phyloP scores from a whole-genome alignment of 1,284 basidiomycete genomes.

The Bothia castanella region DNA sequence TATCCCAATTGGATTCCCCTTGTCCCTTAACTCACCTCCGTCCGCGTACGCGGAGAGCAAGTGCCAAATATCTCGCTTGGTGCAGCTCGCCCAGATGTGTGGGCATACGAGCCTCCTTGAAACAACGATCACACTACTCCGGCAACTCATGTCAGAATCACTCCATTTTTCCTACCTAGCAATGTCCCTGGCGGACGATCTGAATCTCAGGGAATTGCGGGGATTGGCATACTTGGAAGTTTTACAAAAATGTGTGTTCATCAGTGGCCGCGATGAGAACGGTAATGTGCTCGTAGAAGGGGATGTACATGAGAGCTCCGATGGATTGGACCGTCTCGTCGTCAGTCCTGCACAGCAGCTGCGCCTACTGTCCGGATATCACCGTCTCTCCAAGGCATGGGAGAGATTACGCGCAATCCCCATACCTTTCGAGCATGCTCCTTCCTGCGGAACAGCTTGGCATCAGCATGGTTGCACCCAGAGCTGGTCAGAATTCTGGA shows the following conservation, averaged over 20 bases:
- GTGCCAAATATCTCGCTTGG: constrained; percentile 51
- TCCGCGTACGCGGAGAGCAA: constrained; percentile 35
- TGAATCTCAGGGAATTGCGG: constrained; percentile 50
- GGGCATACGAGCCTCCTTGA: constrained; percentile 52
- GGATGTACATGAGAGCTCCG: constrained; percentile 31
- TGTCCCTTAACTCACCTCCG: constrained; percentile 25
- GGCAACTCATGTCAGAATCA: constrained; percentile 53
- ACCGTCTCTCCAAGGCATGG: constrained; percentile 60
- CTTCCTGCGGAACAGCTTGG: constrained; percentile 61
- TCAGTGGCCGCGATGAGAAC: constrained; percentile 27
- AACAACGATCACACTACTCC: constrained; percentile 54
- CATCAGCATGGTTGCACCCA: constrained; percentile 64
- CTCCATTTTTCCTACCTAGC: constrained; percentile 63
- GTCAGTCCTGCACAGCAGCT: constrained; percentile 55
- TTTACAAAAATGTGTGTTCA: constrained; percentile 55
- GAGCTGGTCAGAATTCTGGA: constrained; percentile 66
- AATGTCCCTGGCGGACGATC: constrained; percentile 64
- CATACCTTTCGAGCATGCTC: constrained; percentile 55
- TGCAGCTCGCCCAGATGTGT: constrained; percentile 63
- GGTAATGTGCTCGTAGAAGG: constrained; percentile 25
- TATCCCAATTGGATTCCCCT: constrained; percentile 36
- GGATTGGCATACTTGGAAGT: constrained; percentile 67
- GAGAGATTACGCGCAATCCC: constrained; percentile 53
- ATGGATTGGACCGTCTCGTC: constrained; percentile 41
- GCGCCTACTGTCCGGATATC: constrained; percentile 60